Base-by-base conservation (phyloP, 2,329 filamentous ascomycete species). In the Pestalotiopsis fici region DNA sequence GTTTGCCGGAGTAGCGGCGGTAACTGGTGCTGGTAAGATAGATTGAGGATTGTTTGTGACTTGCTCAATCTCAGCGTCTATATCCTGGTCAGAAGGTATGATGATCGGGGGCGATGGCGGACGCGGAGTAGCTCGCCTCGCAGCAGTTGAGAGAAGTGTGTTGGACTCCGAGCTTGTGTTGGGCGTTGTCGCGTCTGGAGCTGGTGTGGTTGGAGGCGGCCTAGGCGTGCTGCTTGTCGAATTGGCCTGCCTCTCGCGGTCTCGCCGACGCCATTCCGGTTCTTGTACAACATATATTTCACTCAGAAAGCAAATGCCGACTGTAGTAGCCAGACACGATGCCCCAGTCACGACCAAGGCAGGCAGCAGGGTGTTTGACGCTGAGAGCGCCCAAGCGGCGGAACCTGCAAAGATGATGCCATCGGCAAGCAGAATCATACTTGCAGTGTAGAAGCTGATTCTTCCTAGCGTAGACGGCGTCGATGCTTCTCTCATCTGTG, bases 401-500 rank as follows among this genome's bases (percentile, higher is more conserved):
- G 85, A 84, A n/a, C 82, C 83, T 2, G 82, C 81, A 70, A 90
- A 90, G 3, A 87, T 81, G 69, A 90, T 81, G 12, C 87, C 87
- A 71, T 92, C 90, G 18, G 87, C 87, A 67, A 91, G 80, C 37
- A 90, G 80, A 86, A 91, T 90, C 70, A 87, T 83, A 63, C 84
- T 83, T 27, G 86, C 83, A 0, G 89, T 91, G 74, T 85, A 86
- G 74, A 91, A 89, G 77, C 89, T 91, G 72, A 91, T 85, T 21
- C 90, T 83, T 3, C 88, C 89, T 71, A 91, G 82, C 2, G 89
- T 92, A 0, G 90, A 92, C 2, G 90, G 90, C 7, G 90, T 92
- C 59, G 84, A 89, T 0, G 89, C 87, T 73, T 91, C 89, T 70
- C 86, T 87, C 82, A 91, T 90, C 78, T 92, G 90, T 59, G 82